Evolutionary conservation across 805 yeast species (phyloP).

Genomic region (Schizosaccharomyces cryophilus): DNA sequence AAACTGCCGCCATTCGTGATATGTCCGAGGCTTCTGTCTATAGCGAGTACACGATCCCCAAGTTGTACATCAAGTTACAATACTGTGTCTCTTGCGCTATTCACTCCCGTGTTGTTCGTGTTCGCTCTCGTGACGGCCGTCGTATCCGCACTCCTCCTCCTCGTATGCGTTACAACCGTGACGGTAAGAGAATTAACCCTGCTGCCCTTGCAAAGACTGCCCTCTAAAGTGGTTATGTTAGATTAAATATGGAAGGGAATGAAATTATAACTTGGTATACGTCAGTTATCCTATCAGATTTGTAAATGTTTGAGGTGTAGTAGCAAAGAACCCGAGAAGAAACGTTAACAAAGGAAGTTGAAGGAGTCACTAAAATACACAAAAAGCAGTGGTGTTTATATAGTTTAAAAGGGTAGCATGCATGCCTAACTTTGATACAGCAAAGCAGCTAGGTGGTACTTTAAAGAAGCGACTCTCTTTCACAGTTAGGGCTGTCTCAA

Average conservation of each 20-base stretch:
- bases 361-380: no score
- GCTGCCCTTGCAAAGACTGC: not conserved
- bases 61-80: conserved; percentile 98
- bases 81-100: conserved; percentile 99
- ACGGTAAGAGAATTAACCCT: conserved; percentile 57
- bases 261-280: no score
- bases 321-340: no score
- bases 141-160: conserved; percentile 97
- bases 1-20: conserved; percentile 84
- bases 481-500: no score
- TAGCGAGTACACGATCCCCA: conserved; percentile 97
- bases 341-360: no score
- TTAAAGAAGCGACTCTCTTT: no score
- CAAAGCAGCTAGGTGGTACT: no score
- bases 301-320: no score
- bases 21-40: conserved; percentile 97
- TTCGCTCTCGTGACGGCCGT: conserved; percentile 97
- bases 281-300: no score
- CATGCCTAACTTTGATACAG: no score
- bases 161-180: conserved; percentile 90
- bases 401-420: no score
- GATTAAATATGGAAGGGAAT: not conserved
- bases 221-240: not conserved
- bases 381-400: no score
- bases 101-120: conserved; percentile 99